Evolutionary conservation across 345 rosid species (phyloP).

Genomic region (Eucalyptus leucophloia): DNA sequence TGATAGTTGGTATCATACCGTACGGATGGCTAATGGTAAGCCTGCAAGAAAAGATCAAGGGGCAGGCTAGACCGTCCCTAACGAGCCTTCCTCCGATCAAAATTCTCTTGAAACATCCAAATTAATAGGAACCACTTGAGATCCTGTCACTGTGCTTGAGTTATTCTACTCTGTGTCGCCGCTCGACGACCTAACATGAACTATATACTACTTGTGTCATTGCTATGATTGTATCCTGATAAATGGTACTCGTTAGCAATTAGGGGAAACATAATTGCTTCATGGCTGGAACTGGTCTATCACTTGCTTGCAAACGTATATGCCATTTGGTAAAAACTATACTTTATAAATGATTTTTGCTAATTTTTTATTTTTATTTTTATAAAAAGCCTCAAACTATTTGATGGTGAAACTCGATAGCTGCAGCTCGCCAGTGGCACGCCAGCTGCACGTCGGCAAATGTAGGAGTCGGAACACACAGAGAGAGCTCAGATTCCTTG

Average conservation of each 20-base stretch:
- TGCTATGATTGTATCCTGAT: neutral
- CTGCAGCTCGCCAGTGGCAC: neutral
- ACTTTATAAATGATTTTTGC: neutral
- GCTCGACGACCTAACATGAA: neutral
- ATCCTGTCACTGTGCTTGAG: neutral
- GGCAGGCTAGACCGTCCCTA: neutral
- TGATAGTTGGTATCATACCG: neutral
- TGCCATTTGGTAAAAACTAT: too few species aligned
- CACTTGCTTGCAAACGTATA: neutral
- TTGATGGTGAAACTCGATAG: neutral
- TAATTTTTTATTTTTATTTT: too few species aligned
- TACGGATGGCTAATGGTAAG: neutral
- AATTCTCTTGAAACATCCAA: neutral
- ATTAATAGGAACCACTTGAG: neutral
- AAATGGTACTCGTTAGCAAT: neutral
- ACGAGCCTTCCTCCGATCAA: neutral
- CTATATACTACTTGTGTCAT: too few species aligned
- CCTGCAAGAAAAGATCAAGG: neutral
- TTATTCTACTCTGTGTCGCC: neutral
- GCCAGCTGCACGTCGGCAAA: neutral
- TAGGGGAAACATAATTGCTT: neutral
- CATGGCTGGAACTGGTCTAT: neutral
- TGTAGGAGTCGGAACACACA: neutral
- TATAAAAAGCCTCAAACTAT: neutral
- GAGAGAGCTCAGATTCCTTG: neutral